Base-by-base conservation (phyloP, 805 yeast genomes). In the Kockiozyma suomiensis region DNA sequence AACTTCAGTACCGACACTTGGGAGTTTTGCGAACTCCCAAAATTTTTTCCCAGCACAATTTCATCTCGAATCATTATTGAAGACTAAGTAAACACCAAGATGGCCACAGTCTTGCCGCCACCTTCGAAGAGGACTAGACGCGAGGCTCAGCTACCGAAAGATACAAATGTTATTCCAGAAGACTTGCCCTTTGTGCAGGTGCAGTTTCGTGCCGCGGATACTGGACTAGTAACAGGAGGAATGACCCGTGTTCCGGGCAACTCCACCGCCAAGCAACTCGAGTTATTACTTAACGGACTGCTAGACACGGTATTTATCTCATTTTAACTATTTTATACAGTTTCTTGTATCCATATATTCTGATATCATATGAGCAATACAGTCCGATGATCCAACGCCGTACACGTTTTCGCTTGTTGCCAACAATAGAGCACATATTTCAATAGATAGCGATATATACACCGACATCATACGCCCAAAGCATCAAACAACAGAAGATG, bases 51-150 rank as follows among this genome's bases (percentile, higher is more conserved):
- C 10, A 4, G 37, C 49, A 8, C 26, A 17, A 3, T 38, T n/a
- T 10, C n/a, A n/a, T n/a, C 28, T n/a, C 25, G 19, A 1, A 4
- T 12, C 28, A 4, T 47, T n/a, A 8, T 32, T 47, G 8, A 6
- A 10, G 5, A 15, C 32, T 15, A 41, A 30, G 7, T 33, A 17
- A 41, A 30, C 26, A 30, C 13, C 40, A 49, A 12, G 3, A 62
- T 93, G 98, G 94, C 98, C 53, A 94, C 98, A 0, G 79, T 90
- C 46, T 74, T 94, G 49, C 99, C 99, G 26, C 98, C 97, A 42
- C 96, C 89, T 21, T 87, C 96, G 1, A 93, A 94, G 74, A 89
- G 85, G 71, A 96, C 90, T 72, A 88, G 82, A 74, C 84, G 85
- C 71, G 88, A 81, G 64, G 96, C 96, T 3, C 97, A 91, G 72